Evolutionary conservation across 129 eudicot genomes (phyloP).

Genomic region (Flaveria trinervia): DNA sequence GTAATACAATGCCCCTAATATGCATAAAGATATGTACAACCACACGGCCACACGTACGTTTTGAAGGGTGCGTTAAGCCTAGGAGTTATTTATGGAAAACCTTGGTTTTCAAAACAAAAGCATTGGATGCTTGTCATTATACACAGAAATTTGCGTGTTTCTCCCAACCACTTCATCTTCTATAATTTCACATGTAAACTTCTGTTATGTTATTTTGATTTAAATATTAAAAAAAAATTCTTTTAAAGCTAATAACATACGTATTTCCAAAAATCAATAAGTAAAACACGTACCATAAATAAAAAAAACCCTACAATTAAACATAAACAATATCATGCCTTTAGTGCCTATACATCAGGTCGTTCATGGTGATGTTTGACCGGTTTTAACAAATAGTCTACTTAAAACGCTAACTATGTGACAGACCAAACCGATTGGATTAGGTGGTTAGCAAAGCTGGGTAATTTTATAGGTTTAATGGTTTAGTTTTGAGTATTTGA

Average conservation of each 20-base stretch:
- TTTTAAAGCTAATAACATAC: neutral
- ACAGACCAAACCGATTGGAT: too few species aligned
- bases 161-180: slow-evolving; percentile 14
- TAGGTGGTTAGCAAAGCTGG: too few species aligned
- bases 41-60: slow-evolving; percentile 12
- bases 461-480: too few species aligned
- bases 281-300: too few species aligned
- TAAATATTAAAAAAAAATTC: neutral
- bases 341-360: too few species aligned
- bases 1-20: neutral
- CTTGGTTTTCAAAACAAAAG: slow-evolving; percentile 30
- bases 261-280: neutral
- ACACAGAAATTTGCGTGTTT: slow-evolving; percentile 24
- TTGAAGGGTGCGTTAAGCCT: slow-evolving; percentile 29
- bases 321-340: too few species aligned
- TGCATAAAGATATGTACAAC: slow-evolving; percentile 5
- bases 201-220: neutral
- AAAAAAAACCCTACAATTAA: too few species aligned
- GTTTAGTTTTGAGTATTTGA: too few species aligned
- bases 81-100: slow-evolving; percentile 33
- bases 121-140: slow-evolving; percentile 41
- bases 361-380: too few species aligned
- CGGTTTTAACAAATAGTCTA: too few species aligned
- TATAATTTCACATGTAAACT: neutral
- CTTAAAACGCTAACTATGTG: too few species aligned